These are phyloP conservation scores for Phytophthora pistaciae DNA, from an alignment of 352 stramenopile genomes.

Conservation along the genomic window DNA sequence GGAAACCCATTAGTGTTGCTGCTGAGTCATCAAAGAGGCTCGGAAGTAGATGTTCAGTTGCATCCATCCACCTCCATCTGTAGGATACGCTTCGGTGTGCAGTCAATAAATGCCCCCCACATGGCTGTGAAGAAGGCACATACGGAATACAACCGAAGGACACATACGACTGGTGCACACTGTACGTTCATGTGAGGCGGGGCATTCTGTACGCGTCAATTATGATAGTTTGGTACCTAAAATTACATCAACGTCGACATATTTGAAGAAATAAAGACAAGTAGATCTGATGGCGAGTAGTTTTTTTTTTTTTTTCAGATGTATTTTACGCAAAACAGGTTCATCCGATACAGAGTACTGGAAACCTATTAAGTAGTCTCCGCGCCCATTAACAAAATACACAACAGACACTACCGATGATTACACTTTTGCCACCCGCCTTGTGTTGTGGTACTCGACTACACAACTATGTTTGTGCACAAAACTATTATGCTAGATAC, in stretches of 20 bases:
- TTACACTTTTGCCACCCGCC: background rate
- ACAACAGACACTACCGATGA: too few relatives aligned
- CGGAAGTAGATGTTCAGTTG: background rate
- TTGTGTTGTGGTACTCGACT: background rate
- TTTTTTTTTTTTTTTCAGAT: too few relatives aligned
- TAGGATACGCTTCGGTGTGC: background rate
- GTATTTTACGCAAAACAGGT: too few relatives aligned
- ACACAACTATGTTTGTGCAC: background rate
- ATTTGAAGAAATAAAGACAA: too few relatives aligned
- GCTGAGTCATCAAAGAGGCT: background rate
- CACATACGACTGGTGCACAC: too few relatives aligned
- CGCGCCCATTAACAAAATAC: too few relatives aligned
- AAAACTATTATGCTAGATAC: background rate
- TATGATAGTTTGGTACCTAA: background rate
- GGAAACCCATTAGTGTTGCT: background rate
- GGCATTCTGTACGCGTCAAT: background rate
- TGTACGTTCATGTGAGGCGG: background rate
- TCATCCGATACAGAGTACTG: too few relatives aligned
- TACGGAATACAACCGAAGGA: background rate
- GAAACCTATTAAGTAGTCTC: too few relatives aligned
- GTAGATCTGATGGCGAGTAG: too few relatives aligned
- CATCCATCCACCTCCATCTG: background rate
- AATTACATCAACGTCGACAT: too few relatives aligned
- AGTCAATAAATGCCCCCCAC: background rate
- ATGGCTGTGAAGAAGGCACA: background rate